A percentile compares a stretch with the other conserved stretches of the same genome.
These are phyloP conservation scores for Neoboletus brunneissimus DNA, from an alignment of 768 basidiomycete species.

Conservation along the genomic window DNA sequence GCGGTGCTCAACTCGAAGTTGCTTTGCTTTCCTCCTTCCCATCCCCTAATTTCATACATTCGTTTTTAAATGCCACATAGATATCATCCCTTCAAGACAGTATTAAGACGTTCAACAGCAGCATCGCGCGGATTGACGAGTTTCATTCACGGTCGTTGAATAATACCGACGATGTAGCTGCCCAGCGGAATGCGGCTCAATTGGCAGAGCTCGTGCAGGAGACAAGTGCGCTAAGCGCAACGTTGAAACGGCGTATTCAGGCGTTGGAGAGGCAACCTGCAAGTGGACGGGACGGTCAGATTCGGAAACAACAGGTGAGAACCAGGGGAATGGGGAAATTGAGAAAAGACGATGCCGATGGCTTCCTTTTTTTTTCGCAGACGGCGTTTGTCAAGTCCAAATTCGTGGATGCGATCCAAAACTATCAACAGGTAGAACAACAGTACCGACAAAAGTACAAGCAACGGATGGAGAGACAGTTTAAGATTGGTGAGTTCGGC, in stretches of 20 bases:
- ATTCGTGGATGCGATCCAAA: slow-evolving; percentile 84
- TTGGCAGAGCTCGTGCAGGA: slow-evolving; percentile 69
- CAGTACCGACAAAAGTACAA: slow-evolving; percentile 76
- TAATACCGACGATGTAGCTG: slow-evolving; percentile 67
- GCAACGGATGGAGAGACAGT: slow-evolving; percentile 81
- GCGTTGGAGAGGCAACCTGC: slow-evolving; percentile 64
- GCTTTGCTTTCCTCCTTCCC: not conserved
- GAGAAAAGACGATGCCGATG: slow-evolving; percentile 14
- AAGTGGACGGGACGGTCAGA: slow-evolving; percentile 62
- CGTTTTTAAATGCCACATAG: slow-evolving; percentile 35
- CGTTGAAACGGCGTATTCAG: slow-evolving; percentile 71
- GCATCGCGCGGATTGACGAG: slow-evolving; percentile 66
- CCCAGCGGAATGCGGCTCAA: slow-evolving; percentile 57
- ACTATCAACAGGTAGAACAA: slow-evolving; percentile 79
- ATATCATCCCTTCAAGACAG: slow-evolving; percentile 74
- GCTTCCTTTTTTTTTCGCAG: slow-evolving; percentile 31
- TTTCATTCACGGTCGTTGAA: slow-evolving; percentile 74
- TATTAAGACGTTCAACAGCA: slow-evolving; percentile 63
- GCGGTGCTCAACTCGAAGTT: not conserved
- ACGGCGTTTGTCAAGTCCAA: slow-evolving; percentile 66
- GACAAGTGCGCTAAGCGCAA: slow-evolving; percentile 66
- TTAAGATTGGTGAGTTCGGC: slow-evolving; percentile 66
- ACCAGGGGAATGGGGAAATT: not conserved
- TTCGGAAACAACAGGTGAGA: slow-evolving; percentile 73
- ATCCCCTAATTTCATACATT: not conserved